These are phyloP conservation scores for Starmerella scarabaei DNA, from an alignment of 805 yeast species.

Conservation along the genomic window DNA sequence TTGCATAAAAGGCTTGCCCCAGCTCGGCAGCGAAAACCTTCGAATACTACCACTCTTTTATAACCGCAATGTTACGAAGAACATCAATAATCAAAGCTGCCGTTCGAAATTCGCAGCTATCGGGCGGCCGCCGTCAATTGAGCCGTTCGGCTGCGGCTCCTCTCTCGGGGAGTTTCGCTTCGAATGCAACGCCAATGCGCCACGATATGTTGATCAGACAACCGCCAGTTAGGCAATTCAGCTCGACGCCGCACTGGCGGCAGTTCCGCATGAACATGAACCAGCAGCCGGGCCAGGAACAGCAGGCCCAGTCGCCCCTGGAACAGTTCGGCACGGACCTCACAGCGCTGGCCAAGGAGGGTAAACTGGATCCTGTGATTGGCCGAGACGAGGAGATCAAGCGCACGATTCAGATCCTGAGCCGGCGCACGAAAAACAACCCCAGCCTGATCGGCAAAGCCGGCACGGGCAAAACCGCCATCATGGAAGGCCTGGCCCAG, in stretches of 20 bases:
- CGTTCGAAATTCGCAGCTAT: not conserved
- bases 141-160: no score
- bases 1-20: no score
- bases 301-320: slow-evolving; percentile 47
- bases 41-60: no score
- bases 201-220: no score
- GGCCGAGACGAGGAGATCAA: slow-evolving; percentile 94
- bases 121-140: not conserved
- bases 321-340: slow-evolving; percentile 76
- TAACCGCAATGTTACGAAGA: not conserved
- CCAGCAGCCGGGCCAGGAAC: slow-evolving; percentile 4
- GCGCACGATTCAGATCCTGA: slow-evolving; percentile 80
- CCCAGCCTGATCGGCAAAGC: slow-evolving; percentile 94
- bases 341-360: slow-evolving; percentile 75
- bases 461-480: slow-evolving; percentile 96
- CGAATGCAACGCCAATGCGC: no score
- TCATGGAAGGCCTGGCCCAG: slow-evolving; percentile 94
- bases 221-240: no score
- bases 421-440: slow-evolving; percentile 87
- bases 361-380: slow-evolving; percentile 90
- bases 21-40: no score
- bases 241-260: slow-evolving; percentile 3
- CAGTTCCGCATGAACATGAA: slow-evolving; percentile 18
- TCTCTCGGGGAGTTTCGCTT: no score
- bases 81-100: not conserved